Evolutionary conservation across 495 filamentous ascomycete species (phyloP).

Genomic region (Staphylotrichum tortipilum): DNA sequence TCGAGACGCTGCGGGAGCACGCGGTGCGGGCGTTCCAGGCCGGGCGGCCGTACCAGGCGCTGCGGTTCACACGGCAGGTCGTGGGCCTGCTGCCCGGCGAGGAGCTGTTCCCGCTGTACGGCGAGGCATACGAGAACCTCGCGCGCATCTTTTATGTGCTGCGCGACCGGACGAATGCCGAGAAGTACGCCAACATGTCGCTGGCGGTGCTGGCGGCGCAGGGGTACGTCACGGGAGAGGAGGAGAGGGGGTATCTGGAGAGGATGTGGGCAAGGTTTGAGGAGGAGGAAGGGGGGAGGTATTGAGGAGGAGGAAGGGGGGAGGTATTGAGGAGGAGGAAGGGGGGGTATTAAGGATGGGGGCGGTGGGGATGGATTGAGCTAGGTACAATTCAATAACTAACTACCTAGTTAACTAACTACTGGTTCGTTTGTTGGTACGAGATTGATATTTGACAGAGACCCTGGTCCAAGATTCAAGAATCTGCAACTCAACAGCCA

Average conservation of each 20-base stretch:
- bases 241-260: slow-evolving; percentile 1
- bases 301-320: neutral
- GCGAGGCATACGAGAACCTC: slow-evolving; percentile 34
- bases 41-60: slow-evolving; percentile 24
- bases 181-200: slow-evolving; percentile 24
- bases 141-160: slow-evolving; percentile 32
- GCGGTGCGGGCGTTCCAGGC: slow-evolving; percentile 26
- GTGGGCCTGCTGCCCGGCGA: slow-evolving; percentile 25
- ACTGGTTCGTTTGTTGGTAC: too few species aligned
- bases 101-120: slow-evolving; percentile 26
- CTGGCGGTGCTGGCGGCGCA: slow-evolving; percentile 26
- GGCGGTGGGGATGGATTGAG: too few species aligned
- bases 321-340: too few species aligned
- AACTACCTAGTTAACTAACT: too few species aligned
- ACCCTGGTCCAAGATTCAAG: too few species aligned
- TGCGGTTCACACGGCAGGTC: slow-evolving; percentile 25
- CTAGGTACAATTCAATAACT: too few species aligned
- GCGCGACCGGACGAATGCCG: slow-evolving; percentile 25
- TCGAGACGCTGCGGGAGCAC: slow-evolving; percentile 23
- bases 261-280: slow-evolving; percentile 13
- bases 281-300: slow-evolving; percentile 8
- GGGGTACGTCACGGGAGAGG: slow-evolving; percentile 12
- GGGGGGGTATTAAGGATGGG: too few species aligned
- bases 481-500: too few species aligned
- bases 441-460: too few species aligned